Conservation (phyloP, 1,284 basidiomycete species). For the Boletus sp. region DNA sequence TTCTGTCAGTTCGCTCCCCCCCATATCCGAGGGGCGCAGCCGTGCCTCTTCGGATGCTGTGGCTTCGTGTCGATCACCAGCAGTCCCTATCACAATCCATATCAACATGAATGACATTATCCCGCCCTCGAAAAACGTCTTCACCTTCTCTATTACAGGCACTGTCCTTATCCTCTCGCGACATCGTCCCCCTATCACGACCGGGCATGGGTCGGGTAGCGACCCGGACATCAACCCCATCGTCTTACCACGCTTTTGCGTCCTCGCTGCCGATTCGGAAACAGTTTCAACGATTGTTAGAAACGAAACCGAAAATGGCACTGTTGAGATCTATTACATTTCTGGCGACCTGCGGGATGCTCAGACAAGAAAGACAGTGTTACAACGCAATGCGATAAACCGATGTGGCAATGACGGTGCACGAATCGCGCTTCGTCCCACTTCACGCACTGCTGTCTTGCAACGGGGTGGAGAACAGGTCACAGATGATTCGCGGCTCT, state of each 20-base stretch:
- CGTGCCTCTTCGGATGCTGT: conserved; percentile 28
- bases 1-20: conserved; percentile 54
- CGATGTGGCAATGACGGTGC: conserved; percentile 57
- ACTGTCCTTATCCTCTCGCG: conserved; percentile 59
- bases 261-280: conserved; percentile 64
- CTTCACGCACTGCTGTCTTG: conserved; percentile 29
- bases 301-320: conserved; percentile 51
- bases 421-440: conserved; percentile 52
- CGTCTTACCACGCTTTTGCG: conserved; percentile 62
- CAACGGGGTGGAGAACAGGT: conserved; percentile 29
- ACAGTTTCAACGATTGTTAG: conserved; percentile 52
- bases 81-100: conserved; percentile 53
- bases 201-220: conserved; percentile 28
- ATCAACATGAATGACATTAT: conserved; percentile 75
- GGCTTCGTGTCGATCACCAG: conserved; percentile 19
- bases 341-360: conserved; percentile 57
- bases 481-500: conserved; percentile 22
- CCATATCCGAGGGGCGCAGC: conserved; percentile 37
- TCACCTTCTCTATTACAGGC: conserved; percentile 65
- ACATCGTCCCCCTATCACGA: conserved; percentile 26
- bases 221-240: conserved; percentile 47
- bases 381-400: conserved; percentile 56
- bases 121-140: conserved; percentile 58
- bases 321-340: conserved; percentile 60
- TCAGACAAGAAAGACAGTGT: conserved; percentile 57